Evolutionary conservation across 2,329 filamentous ascomycete genomes (phyloP), one percentile per base, ranked within the genome.

Genomic region (Penicillium sp.): DNA sequence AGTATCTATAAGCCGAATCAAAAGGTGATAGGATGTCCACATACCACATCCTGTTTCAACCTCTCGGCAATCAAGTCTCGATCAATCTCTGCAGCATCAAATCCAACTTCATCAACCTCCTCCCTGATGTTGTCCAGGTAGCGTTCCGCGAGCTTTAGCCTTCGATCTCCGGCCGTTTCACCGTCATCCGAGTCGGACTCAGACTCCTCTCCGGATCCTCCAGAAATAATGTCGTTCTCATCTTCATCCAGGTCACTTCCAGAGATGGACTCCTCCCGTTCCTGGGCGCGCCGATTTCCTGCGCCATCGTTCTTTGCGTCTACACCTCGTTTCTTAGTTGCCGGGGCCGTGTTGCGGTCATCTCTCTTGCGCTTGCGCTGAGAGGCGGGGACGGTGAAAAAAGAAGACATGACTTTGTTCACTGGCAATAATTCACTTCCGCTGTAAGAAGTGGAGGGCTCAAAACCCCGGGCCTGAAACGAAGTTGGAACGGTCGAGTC

Each of bases 21-120:
- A 29, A 34, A 19, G 16, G 11, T 5, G 9, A 39, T n/a, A n/a
- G 18, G 42, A 44, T 33, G 8, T 33, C 52, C 49, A 73, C 76
- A 63, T 77, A 78, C 87, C 39, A 94, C 90, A 71, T 97, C 94
- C 75, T 97, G 91, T 74, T 93, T 87, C 65, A 99, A 79, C 64
- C 92, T 82, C 73, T 96, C 90, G 37, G 93, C 92, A 66, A 99
- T 92, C 65, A 97, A 78, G 70, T 99, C 94, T 55, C 89, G 83
- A 76, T 97, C 94, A 54, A 99, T 90, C 49, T 97, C 91, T 64
- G 88, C 92, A 7, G 94, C 94, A 75, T 99, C 92, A 69, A 97
- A 99, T 34, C 92, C 94, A 49, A 83, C 83, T 60, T 91, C 89
- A 64, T 95, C 88, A 54, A 91, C 87, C 63, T 96, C 89, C 67